Evolutionary conservation across 2,329 filamentous ascomycete species (phyloP), one percentile per base, ranked within the genome.

Genomic region (Fusarium incarnatum): DNA sequence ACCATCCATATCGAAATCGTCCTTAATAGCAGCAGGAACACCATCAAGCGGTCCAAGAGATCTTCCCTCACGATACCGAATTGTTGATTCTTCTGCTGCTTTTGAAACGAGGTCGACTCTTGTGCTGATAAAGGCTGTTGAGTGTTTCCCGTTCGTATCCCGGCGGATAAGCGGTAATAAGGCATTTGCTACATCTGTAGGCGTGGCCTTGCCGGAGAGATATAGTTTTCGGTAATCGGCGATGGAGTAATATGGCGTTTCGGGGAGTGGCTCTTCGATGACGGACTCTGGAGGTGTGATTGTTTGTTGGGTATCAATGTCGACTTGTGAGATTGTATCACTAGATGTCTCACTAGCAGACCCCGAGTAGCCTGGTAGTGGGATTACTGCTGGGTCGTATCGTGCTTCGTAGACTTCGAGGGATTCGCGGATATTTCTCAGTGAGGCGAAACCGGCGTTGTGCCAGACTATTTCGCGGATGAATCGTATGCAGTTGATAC

Each of bases 21-120:
- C 92, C 80, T 94, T 94, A 46, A 94, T 86, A 0, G 88, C 90
- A 13, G 93, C 86, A 0, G 91, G 92, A 0, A 94, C 85, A 10
- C 92, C 92, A 73, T 94, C 92, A 1, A 94, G 81, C 2, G 87
- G 83, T 1, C 91, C 87, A 9, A 92, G 78, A 0, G 89, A 82
- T 59, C 84, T 84, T 2, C 87, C 86, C 47, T 86, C 82, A 67
- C 85, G 79, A 75, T 86, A 86, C 2, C 84, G 77, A 25, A 75
- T 60, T 1, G 84, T 85, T 0, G 84, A 85, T 6, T 76, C 83
- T 28, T 79, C 77, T 2, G 84, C 84, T 3, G 83, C 81, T 28
- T 77, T 76, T 45, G 84, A 68, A 5, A 83, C 80, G 9, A 78
- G 74, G 10, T 83, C 80, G 13, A 78, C 77, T 40, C 81, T 80